Conservation (phyloP, 495 filamentous ascomycete genomes). For the Hypoxylon perforatum region DNA sequence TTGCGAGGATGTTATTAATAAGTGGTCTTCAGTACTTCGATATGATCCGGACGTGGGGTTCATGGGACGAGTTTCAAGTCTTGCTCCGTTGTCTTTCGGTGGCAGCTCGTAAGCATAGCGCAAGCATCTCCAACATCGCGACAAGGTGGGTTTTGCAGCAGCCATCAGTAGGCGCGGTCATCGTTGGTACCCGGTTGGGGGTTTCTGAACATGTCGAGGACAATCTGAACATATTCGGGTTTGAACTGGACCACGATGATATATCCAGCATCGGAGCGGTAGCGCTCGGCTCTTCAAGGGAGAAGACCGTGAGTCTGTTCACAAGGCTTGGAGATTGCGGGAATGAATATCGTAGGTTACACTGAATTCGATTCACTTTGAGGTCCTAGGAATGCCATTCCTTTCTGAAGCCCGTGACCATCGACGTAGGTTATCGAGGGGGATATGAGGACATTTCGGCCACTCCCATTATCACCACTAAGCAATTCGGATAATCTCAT, state of each 20-base stretch:
- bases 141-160: constrained; percentile 57
- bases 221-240: constrained; percentile 49
- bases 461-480: too few species aligned
- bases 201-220: constrained; percentile 51
- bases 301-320: constrained; percentile 44
- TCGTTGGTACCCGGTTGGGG: constrained; percentile 54
- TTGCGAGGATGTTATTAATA: not conserved
- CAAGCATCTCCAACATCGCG: constrained; percentile 50
- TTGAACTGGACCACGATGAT: constrained; percentile 39
- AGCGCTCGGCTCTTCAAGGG: constrained; percentile 28
- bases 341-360: constrained; percentile 52
- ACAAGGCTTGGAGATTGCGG: constrained; percentile 56
- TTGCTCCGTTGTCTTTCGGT: constrained; percentile 43
- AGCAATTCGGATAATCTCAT: too few species aligned
- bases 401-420: too few species aligned
- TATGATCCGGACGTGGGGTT: constrained; percentile 53
- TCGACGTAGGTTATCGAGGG: too few species aligned
- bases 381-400: too few species aligned
- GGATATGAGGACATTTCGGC: too few species aligned
- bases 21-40: constrained; percentile 48
- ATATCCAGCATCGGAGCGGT: constrained; percentile 38
- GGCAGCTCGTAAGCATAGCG: constrained; percentile 45
- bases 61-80: constrained; percentile 48
- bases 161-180: constrained; percentile 53
- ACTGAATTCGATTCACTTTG: constrained; percentile 17